Evolutionary conservation across 1,284 basidiomycete species (phyloP), one percentile per base, ranked within the genome.

Genomic region (Sporisorium scitamineum): DNA sequence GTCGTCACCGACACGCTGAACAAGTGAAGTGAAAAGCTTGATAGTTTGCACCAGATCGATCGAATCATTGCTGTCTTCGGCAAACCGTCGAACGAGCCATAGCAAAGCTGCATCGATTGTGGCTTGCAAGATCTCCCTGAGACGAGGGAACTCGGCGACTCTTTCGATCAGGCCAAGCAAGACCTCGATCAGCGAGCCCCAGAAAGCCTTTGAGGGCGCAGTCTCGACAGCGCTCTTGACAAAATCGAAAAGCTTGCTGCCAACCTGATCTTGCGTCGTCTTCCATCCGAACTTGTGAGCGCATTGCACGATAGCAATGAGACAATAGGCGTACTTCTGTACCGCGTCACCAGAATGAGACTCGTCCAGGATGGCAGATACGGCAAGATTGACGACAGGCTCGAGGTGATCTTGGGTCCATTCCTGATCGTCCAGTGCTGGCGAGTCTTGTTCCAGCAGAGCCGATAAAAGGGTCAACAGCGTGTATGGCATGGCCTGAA

Each of bases 11-110:
- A 51, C 13, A 29, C 56, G 42, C 20, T 72, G 44, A 1, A 80
- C 11, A 5, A 79, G 60, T 7, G 42, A 26, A 8, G 60, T 59
- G 53, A 81, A 68, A 0, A 60, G n/a, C 7, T 18, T 31, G 50
- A 78, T 71, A 16, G 62, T 48, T 13, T 56, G 57, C 11, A 76
- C 63, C 20, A 78, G 76, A 16, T 57, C 60, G 14, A 9, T 39
- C 22, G 65, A 52, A 51, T 86, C 84, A 29, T 67, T 73, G 34
- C 67, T 76, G 56, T 86, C 85, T 42, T 86, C 86, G 4, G 86
- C 85, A 48, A 86, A 86, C 18, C 85, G 79, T 18, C 85, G 71
- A 1, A 86, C 86, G 5, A 86, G 63, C 84, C 82, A 85, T 14
- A 80, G 76, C 13, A 82, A 60, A 2, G 54, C 55, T 18, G 70